Evolutionary conservation across 805 yeast species (phyloP).

Genomic region (Sugiyamaella smithiae): DNA sequence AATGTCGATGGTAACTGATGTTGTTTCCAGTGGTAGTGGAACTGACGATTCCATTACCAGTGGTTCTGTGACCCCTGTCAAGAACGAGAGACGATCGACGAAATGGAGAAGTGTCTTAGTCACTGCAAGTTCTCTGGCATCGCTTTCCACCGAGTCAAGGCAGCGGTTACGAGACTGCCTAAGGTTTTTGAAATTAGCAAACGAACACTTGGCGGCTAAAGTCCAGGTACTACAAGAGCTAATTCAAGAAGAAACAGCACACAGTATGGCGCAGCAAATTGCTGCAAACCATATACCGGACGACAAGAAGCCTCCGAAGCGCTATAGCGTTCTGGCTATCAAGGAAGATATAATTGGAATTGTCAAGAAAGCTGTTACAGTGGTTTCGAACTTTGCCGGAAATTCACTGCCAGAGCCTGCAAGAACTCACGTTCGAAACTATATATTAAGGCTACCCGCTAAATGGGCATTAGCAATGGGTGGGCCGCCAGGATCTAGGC

Average conservation of each 20-base stretch:
- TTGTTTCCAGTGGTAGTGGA: too few species aligned
- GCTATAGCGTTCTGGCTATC: conserved; percentile 37
- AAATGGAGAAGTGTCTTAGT: conserved; percentile 33
- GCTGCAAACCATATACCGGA: conserved; percentile 37
- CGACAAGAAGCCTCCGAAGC: conserved; percentile 28
- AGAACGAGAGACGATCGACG: conserved; percentile 5
- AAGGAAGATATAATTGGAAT: conserved; percentile 84
- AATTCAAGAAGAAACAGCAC: conserved; percentile 40
- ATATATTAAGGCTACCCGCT: conserved; percentile 69
- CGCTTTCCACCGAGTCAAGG: conserved; percentile 65
- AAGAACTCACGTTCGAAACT: conserved; percentile 74
- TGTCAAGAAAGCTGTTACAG: conserved; percentile 79
- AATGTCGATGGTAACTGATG: not conserved
- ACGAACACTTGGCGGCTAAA: conserved; percentile 66
- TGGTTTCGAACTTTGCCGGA: conserved; percentile 83
- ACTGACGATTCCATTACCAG: not conserved
- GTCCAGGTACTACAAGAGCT: conserved; percentile 60
- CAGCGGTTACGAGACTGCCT: conserved; percentile 74
- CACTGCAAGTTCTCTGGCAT: conserved; percentile 36
- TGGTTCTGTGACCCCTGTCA: not conserved
- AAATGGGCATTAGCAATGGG: conserved; percentile 56
- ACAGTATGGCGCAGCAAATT: conserved; percentile 26
- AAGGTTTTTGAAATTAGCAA: conserved; percentile 77
- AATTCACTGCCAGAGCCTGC: conserved; percentile 74
- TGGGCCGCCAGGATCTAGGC: conserved; percentile 16